Percentiles rank a stretch among this genome's conserved stretches.
These are phyloP conservation scores for Lactifluus piperatus DNA, from an alignment of 768 basidiomycete species.

Conservation along the genomic window DNA sequence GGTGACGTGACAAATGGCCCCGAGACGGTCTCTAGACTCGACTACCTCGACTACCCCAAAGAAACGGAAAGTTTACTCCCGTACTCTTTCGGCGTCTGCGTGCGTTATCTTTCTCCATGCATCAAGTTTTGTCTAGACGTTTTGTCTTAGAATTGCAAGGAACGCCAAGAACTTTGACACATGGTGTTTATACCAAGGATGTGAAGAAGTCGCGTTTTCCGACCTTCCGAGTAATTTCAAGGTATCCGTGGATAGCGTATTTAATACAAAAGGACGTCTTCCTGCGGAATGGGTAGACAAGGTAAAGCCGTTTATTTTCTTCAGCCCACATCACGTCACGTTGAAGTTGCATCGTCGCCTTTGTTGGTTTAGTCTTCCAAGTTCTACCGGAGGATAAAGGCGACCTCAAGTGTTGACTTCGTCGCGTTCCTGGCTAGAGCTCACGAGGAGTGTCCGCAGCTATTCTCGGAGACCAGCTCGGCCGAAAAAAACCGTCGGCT, in stretches of 20 bases:
- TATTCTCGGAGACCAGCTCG: slow-evolving; percentile 31
- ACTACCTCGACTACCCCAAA: not conserved
- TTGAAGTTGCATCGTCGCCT: not conserved
- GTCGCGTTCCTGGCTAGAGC: slow-evolving; percentile 30
- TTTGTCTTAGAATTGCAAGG: slow-evolving; percentile 36
- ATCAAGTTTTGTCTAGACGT: not conserved
- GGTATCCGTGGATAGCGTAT: slow-evolving; percentile 32
- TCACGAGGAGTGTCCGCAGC: slow-evolving; percentile 27
- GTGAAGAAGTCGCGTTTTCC: slow-evolving; percentile 39
- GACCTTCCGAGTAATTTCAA: slow-evolving; percentile 37
- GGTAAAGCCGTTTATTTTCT: slow-evolving; percentile 24
- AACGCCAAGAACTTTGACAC: slow-evolving; percentile 42
- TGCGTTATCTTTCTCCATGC: not conserved
- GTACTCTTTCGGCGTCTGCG: slow-evolving; percentile 11
- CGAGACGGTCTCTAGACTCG: slow-evolving; percentile 9
- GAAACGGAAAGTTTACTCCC: not conserved
- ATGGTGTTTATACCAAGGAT: slow-evolving; percentile 41
- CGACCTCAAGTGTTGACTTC: slow-evolving; percentile 23
- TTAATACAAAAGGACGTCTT: slow-evolving; percentile 30
- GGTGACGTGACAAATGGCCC: slow-evolving; percentile 5
- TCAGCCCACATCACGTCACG: too few relatives aligned
- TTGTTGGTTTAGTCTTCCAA: slow-evolving; percentile 22
- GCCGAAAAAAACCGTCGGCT: slow-evolving; percentile 22
- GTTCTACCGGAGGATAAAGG: slow-evolving; percentile 24
- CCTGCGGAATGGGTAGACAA: slow-evolving; percentile 36